A percentile compares a stretch with the other conserved stretches of the same genome.
Conservation (phyloP, 805 yeast genomes). For the Ogataea degrootiae region DNA sequence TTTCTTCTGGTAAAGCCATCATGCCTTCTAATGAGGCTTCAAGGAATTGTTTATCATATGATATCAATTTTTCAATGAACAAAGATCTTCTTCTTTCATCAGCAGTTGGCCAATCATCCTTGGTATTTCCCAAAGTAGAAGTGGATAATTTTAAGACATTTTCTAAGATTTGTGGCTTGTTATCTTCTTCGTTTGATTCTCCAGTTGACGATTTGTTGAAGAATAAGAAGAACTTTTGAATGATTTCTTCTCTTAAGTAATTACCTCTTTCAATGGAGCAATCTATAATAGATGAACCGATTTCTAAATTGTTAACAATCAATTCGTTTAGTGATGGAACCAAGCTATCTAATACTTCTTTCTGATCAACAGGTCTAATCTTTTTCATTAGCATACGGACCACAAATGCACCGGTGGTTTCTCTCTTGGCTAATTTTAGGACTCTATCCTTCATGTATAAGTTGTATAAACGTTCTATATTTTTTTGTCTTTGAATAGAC, state of each 20-base stretch:
- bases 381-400: conserved; percentile 66
- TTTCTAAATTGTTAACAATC: conserved; percentile 63
- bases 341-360: conserved; percentile 55
- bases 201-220: conserved; percentile 27
- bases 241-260: conserved; percentile 57
- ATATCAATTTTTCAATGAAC: conserved; percentile 68
- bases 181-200: conserved; percentile 29
- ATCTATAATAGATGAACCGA: conserved; percentile 62
- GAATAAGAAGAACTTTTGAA: conserved; percentile 43
- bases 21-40: conserved; percentile 55
- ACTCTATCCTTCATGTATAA: conserved; percentile 73
- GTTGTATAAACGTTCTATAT: conserved; percentile 64
- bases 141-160: conserved; percentile 58
- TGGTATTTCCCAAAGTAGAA: conserved; percentile 76
- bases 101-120: conserved; percentile 89
- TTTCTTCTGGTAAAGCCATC: conserved; percentile 54
- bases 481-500: conserved; percentile 59
- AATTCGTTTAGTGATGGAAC: conserved; percentile 63
- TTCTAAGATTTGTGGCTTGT: conserved; percentile 51
- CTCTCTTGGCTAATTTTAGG: conserved; percentile 68
- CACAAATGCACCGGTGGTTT: conserved; percentile 79
- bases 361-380: conserved; percentile 59
- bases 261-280: conserved; percentile 55
- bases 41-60: conserved; percentile 59
- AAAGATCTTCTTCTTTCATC: conserved; percentile 79